A percentile compares a stretch with the other conserved stretches of the same genome.
Conservation (phyloP, 805 yeast species). For the Saccharomycopsis oosterbeekiorum region DNA sequence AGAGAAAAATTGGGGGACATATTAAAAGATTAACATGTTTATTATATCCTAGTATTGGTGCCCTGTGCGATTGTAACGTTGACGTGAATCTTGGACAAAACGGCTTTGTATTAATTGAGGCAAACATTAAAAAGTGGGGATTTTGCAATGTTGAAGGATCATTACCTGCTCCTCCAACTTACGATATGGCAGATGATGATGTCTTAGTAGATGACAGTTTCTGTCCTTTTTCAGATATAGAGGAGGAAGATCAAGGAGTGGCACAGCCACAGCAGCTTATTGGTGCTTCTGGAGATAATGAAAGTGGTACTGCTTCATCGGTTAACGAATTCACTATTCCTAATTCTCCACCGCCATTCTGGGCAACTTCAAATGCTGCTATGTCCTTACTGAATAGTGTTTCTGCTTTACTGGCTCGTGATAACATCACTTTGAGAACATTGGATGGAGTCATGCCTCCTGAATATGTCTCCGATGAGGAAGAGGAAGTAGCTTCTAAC, state of each 20-base stretch:
- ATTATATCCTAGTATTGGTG: constrained; percentile 82
- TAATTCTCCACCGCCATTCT: constrained; percentile 17
- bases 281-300: background rate
- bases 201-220: constrained; percentile 37
- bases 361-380: constrained; percentile 16
- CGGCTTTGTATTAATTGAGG: constrained; percentile 87
- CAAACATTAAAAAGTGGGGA: constrained; percentile 92
- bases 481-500: background rate
- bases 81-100: constrained; percentile 84
- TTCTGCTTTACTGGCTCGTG: background rate
- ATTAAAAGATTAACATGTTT: constrained; percentile 34
- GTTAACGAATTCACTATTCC: constrained; percentile 7
- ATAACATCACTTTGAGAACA: constrained; percentile 17
- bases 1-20: constrained; percentile 74
- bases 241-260: background rate
- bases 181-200: constrained; percentile 70
- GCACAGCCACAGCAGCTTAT: background rate
- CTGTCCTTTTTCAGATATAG: background rate
- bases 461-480: constrained; percentile 7
- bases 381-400: constrained; percentile 1
- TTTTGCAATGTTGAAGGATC: constrained; percentile 80
- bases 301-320: background rate
- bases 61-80: constrained; percentile 70
- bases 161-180: constrained; percentile 90
- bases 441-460: constrained; percentile 15